phyloP scores from a whole-genome alignment of 164 flowering plant genomes.

The Berberis thunbergii region DNA sequence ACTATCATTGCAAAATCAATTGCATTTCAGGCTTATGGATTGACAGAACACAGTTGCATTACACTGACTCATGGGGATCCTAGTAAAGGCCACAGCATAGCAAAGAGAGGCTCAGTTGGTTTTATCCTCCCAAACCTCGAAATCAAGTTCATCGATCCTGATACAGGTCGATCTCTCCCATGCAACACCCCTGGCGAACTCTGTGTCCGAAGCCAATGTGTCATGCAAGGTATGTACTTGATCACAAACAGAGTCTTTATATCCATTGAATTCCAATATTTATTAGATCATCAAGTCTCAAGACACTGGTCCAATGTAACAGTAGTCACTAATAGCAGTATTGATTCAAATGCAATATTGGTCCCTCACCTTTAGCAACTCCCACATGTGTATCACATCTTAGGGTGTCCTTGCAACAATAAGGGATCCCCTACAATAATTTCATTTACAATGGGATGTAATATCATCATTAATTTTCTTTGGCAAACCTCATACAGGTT shows the following conservation, averaged over 20 bases:
- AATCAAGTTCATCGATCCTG: slow-evolving; percentile 82
- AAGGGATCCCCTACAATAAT: too few relatives aligned
- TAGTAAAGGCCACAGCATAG: slow-evolving; percentile 23
- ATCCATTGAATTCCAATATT: background rate
- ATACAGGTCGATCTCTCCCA: slow-evolving; percentile 66
- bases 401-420: too few relatives aligned
- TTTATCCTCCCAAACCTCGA: slow-evolving; percentile 84
- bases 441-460: background rate
- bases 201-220: slow-evolving; percentile 91
- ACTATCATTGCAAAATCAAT: too few relatives aligned
- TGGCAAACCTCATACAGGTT: slow-evolving; percentile 34
- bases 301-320: too few relatives aligned
- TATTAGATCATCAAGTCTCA: background rate
- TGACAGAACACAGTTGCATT: slow-evolving; percentile 97
- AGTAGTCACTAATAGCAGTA: too few relatives aligned
- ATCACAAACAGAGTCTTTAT: background rate
- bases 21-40: slow-evolving; percentile 67
- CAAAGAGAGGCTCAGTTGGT: slow-evolving; percentile 84
- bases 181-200: slow-evolving; percentile 71
- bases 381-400: too few relatives aligned
- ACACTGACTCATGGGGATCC: slow-evolving; percentile 70
- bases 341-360: too few relatives aligned
- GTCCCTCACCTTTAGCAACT: too few relatives aligned
- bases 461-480: too few relatives aligned
- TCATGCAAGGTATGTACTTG: slow-evolving; percentile 63